Percentiles rank a stretch among this genome's conserved stretches.
Conservation (phyloP, 2,329 filamentous ascomycete genomes). For the Talaromyces verruculosus region DNA sequence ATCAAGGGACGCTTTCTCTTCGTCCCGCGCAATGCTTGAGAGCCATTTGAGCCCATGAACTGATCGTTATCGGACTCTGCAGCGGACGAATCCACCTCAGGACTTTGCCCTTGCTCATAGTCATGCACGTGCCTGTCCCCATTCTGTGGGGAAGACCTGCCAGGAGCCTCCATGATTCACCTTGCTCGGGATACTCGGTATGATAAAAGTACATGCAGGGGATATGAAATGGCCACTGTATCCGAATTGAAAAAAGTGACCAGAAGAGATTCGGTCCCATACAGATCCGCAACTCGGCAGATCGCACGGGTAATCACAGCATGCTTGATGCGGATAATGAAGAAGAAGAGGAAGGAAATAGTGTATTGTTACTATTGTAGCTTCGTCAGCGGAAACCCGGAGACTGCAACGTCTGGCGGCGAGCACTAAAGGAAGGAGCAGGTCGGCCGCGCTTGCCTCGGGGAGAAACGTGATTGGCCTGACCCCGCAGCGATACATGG, state of each 20-base stretch:
- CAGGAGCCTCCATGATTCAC: conserved; percentile 27
- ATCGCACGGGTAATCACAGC: neutral
- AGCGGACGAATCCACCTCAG: conserved; percentile 38
- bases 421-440: conserved; percentile 30
- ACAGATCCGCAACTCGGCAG: neutral
- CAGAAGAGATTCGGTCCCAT: neutral
- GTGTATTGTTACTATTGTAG: neutral
- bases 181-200: neutral
- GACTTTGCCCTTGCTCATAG: conserved; percentile 33
- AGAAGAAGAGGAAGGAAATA: too few species aligned
- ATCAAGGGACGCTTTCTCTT: conserved; percentile 42
- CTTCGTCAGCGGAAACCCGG: neutral
- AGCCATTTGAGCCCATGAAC: conserved; percentile 29
- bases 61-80: conserved; percentile 37
- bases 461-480: neutral
- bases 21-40: conserved; percentile 29
- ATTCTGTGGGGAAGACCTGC: conserved; percentile 27
- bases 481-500: conserved; percentile 6
- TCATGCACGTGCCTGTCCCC: conserved; percentile 27
- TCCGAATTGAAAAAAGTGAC: neutral
- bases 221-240: neutral
- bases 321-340: neutral
- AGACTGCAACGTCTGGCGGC: conserved; percentile 19
- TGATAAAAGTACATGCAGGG: neutral
- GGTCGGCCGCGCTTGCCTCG: neutral